Conservation (phyloP, 208 protist species). For the Angomonas ambiguus region DNA sequence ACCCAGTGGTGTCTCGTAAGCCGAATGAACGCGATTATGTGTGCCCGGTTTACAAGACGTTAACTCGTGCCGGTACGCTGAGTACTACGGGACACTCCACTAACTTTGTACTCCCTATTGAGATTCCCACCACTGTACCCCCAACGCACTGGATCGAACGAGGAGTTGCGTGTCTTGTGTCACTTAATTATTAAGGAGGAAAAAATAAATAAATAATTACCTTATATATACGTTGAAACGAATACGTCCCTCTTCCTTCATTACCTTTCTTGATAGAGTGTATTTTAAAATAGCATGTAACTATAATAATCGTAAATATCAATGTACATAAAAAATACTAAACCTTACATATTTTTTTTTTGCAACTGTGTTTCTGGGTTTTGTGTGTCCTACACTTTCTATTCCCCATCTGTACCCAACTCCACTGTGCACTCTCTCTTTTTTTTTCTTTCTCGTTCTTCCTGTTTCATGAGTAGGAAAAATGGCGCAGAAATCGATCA, state of each 20-base stretch:
- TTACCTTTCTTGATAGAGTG: not conserved
- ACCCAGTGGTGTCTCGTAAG: conserved; percentile 68
- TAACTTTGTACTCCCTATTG: conserved; percentile 96
- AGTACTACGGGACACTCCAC: conserved; percentile 98
- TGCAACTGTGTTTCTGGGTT: too few relatives aligned
- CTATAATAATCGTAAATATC: not conserved
- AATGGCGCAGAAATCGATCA: conserved; percentile 79
- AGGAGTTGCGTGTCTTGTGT: conserved; percentile 88
- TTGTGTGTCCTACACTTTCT: too few relatives aligned
- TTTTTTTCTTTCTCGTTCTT: conserved; percentile 4
- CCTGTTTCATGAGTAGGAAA: not conserved
- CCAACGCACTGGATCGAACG: conserved; percentile 94
- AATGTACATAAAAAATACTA: too few relatives aligned
- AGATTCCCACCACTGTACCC: conserved; percentile 87
- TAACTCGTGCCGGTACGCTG: conserved; percentile 92
- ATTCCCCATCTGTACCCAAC: too few relatives aligned
- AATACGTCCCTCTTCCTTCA: not conserved
- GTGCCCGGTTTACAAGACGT: conserved; percentile 97
- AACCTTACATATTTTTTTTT: not conserved
- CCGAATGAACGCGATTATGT: conserved; percentile 74
- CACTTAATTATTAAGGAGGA: conserved; percentile 70
- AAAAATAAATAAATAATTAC: conserved; percentile 3
- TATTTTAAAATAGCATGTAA: not conserved
- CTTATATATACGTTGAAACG: too few relatives aligned
- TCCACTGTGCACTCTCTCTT: not conserved